These are phyloP conservation scores for Fraxinus xanthoxyloides DNA, from an alignment of 305 asterid genomes.

Conservation along the genomic window DNA sequence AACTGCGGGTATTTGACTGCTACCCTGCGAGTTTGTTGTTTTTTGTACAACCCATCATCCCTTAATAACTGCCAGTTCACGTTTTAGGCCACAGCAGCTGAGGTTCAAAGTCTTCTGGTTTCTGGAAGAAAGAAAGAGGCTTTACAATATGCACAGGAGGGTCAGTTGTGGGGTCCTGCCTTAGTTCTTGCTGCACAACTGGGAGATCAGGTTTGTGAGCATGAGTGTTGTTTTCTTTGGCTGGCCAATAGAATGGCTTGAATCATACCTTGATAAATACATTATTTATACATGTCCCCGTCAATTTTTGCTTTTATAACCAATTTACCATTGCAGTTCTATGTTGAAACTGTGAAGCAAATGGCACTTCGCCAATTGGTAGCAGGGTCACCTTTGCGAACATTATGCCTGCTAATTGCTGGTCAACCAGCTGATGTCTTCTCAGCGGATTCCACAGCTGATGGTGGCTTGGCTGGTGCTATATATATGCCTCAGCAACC, in stretches of 20 bases:
- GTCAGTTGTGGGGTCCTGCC: slow-evolving; percentile 98
- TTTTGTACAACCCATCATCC: slow-evolving; percentile 9
- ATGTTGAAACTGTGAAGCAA: slow-evolving; percentile 77
- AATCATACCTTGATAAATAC: slow-evolving; percentile 11
- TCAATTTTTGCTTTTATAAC: slow-evolving; percentile 4
- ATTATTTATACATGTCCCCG: background rate
- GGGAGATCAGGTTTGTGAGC: slow-evolving; percentile 70
- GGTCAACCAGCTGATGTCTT: slow-evolving; percentile 85
- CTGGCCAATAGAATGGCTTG: slow-evolving; percentile 12
- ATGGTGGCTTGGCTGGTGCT: slow-evolving; percentile 40
- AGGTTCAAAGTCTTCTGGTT: slow-evolving; percentile 86
- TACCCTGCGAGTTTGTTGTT: slow-evolving; percentile 3
- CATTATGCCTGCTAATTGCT: slow-evolving; percentile 83
- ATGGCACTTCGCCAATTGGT: slow-evolving; percentile 79
- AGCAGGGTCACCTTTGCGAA: slow-evolving; percentile 88
- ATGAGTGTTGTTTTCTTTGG: slow-evolving; percentile 5
- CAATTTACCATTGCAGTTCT: slow-evolving; percentile 53
- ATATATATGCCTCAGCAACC: slow-evolving; percentile 52
- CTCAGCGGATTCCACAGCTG: slow-evolving; percentile 46
- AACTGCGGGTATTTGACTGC: slow-evolving; percentile 51
- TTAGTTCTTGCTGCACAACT: slow-evolving; percentile 97
- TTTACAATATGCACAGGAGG: slow-evolving; percentile 85
- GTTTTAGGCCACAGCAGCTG: slow-evolving; percentile 71
- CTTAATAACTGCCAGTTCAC: slow-evolving; percentile 23
- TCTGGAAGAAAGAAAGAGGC: slow-evolving; percentile 97